Conservation (phyloP, 2,329 filamentous ascomycete species). For the Fusarium sp. region DNA sequence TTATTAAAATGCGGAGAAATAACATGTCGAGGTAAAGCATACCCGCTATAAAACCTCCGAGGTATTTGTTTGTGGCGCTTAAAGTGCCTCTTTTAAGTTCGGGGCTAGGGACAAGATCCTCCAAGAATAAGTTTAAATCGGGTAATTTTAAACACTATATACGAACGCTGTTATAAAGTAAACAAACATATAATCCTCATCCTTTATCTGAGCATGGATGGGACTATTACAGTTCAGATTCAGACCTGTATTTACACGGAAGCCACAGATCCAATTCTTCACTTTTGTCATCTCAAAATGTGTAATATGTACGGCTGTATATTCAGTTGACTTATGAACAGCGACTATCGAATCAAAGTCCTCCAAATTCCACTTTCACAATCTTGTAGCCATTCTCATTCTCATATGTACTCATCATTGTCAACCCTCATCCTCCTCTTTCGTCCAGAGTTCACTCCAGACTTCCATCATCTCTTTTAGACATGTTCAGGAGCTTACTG, state of each 20-base stretch:
- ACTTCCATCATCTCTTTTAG: background rate
- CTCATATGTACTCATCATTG: conserved; percentile 5
- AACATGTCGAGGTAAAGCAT: background rate
- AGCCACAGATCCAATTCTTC: background rate
- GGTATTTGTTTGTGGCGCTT: background rate
- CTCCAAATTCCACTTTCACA: background rate
- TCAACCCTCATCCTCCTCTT: background rate
- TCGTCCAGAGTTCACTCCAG: background rate
- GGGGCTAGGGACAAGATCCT: background rate
- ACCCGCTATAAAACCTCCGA: background rate
- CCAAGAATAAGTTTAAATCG: background rate
- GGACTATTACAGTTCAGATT: too few species aligned
- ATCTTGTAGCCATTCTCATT: background rate
- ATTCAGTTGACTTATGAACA: conserved; percentile 8
- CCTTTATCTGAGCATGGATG: too few species aligned
- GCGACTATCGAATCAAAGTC: conserved; percentile 9
- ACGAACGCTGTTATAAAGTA: background rate
- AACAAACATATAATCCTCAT: background rate
- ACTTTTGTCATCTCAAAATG: background rate
- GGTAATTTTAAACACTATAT: background rate
- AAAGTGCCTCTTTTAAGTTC: conserved; percentile 7
- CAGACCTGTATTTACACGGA: background rate
- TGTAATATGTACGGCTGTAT: conserved; percentile 26
- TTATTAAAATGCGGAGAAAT: background rate
- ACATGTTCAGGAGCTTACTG: conserved; percentile 38